Evolutionary conservation across 768 basidiomycete genomes (phyloP), one percentile per base, ranked within the genome.

Genomic region (Scleroderma bovista): DNA sequence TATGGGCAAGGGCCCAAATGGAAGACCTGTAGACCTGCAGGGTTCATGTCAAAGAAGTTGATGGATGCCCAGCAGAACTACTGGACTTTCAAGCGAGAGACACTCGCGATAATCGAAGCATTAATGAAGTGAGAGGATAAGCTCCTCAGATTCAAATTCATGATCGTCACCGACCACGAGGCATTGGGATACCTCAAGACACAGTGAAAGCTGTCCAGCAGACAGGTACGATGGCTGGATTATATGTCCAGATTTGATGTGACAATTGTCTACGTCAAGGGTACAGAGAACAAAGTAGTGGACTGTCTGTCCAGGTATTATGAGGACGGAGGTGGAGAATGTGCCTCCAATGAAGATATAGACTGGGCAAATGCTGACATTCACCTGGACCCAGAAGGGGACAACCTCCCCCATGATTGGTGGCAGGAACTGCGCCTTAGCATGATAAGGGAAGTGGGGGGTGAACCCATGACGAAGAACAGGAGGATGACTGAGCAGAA

Each of bases 41-140:
- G 61, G 10, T 66, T 66, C 46, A 60, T 63, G 56, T 70, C 64
- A 0, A 38, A 50, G 1, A 67, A 68, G 23, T 61, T 69, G 23
- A 64, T 58, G 0, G 16, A 46, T 5, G 61, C 64, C 0, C 67
- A 71, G 44, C 51, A 54, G 11, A 64, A 66, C 36, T 70, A 69
- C 38, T 37, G 50, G 13, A 62, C 65, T 3, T 57, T 58, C 22
- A 61, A 52, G n/a, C 15, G 22, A 2, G 62, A 63, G 33, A 51
- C 51, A 1, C 43, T 64, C 4, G 61, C 58, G 0, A 61, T 64
- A 0, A 42, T 64, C 0, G 56, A 63, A 45, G 58, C 58, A 0
- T 38, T 68, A 0, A 16, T 65, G 1, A 62, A 64, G n/a, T 69
- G 57, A 5, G 26, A 29, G 26, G 26, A 29, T 9, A 29, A 33